Conservation (phyloP, 75 land plant genomes). For the Azolla pinnata region DNA sequence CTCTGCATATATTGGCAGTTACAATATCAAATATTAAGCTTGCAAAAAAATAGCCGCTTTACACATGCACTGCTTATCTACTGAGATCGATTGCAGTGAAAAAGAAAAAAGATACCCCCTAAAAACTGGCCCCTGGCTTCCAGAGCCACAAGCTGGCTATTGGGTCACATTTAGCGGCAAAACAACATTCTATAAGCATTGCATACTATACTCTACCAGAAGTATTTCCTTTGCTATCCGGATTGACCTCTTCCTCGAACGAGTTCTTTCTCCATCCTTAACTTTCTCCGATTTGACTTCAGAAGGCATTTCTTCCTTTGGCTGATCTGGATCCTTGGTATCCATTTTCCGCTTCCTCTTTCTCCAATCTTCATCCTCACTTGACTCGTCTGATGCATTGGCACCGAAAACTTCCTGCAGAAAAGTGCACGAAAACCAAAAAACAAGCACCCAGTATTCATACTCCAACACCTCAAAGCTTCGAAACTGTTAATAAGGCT, state of each 20-base stretch:
- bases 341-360: slow-evolving; percentile 5
- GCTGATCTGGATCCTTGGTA: not conserved
- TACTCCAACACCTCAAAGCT: not conserved
- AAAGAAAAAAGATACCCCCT: too few relatives aligned
- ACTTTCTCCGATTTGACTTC: not conserved
- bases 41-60: too few relatives aligned
- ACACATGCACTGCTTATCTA: too few relatives aligned
- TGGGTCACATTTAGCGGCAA: too few relatives aligned
- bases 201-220: too few relatives aligned
- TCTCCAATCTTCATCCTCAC: slow-evolving; percentile 6
- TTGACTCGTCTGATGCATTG: slow-evolving; percentile 7
- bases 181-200: too few relatives aligned
- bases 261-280: not conserved
- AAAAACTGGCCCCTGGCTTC: too few relatives aligned
- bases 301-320: not conserved
- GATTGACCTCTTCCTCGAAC: not conserved
- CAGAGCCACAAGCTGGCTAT: too few relatives aligned
- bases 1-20: too few relatives aligned
- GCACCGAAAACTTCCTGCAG: slow-evolving; percentile 4
- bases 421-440: not conserved
- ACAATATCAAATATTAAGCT: too few relatives aligned
- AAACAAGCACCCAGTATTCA: not conserved
- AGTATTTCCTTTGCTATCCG: not conserved
- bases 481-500: not conserved
- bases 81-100: too few relatives aligned